phyloP scores from a whole-genome alignment of 805 yeast species.

The Starmerella etchellsii region DNA sequence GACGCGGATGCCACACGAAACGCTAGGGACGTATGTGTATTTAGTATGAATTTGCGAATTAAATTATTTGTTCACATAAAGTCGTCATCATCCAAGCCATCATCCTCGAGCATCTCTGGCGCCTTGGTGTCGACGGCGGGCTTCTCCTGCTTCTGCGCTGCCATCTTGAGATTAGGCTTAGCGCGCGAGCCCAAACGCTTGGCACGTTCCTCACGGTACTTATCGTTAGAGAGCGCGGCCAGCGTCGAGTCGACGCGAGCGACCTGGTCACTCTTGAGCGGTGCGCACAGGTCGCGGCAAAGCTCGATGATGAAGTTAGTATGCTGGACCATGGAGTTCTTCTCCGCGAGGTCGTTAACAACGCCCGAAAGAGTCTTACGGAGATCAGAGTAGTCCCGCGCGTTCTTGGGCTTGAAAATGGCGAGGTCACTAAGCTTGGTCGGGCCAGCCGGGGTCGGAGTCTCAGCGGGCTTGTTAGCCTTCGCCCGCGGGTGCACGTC shows the following conservation, averaged over 20 bases:
- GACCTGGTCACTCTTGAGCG: constrained; percentile 67
- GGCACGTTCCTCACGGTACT: constrained; percentile 80
- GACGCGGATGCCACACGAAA: background rate
- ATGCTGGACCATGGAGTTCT: constrained; percentile 49
- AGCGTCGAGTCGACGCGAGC: constrained; percentile 78
- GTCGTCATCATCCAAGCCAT: constrained; percentile 31
- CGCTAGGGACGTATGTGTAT: too few species aligned
- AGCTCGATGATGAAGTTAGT: constrained; percentile 71
- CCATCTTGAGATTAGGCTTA: constrained; percentile 71
- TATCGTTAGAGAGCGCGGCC: constrained; percentile 67
- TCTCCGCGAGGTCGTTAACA: constrained; percentile 46
- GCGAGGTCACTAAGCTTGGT: constrained; percentile 34
- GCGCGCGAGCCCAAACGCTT: constrained; percentile 82
- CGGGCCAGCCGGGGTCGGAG: constrained; percentile 29
- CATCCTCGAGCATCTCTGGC: constrained; percentile 35
- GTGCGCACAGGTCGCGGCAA: constrained; percentile 70
- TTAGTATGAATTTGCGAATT: too few species aligned
- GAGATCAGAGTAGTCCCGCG: constrained; percentile 65
- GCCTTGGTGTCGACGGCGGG: constrained; percentile 32
- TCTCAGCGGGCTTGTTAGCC: constrained; percentile 26
- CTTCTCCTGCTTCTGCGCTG: constrained; percentile 43
- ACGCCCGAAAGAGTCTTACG: constrained; percentile 58
- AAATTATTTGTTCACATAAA: constrained; percentile 27
- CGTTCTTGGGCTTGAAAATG: constrained; percentile 69
- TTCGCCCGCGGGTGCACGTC: constrained; percentile 27